phyloP scores from a whole-genome alignment of 352 stramenopile genomes.

The Phytophthora melonis region DNA sequence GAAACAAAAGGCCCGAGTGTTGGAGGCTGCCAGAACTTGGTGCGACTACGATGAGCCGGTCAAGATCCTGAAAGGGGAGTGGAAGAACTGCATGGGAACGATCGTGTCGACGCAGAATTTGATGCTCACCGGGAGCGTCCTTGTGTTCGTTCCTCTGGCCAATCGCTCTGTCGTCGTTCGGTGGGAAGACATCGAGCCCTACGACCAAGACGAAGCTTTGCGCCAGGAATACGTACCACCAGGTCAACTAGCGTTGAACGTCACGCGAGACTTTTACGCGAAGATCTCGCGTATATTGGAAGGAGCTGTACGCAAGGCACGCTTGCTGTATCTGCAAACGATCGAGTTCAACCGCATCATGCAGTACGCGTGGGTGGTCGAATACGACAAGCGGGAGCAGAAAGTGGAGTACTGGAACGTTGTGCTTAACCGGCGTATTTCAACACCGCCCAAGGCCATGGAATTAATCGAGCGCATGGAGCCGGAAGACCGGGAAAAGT shows the following conservation, averaged over 20 bases:
- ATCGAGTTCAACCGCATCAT: constrained; percentile 76
- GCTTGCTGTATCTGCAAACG: constrained; percentile 68
- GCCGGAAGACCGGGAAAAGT: constrained; percentile 49
- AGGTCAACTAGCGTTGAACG: constrained; percentile 35
- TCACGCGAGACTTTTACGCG: constrained; percentile 47
- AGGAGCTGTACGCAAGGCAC: constrained; percentile 40
- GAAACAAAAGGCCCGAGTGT: constrained; percentile 36
- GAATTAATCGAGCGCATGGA: constrained; percentile 71
- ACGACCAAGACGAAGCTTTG: constrained; percentile 54
- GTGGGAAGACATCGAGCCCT: constrained; percentile 60
- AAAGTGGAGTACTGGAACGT: constrained; percentile 81
- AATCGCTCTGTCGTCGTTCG: constrained; percentile 67
- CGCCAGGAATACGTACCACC: constrained; percentile 54
- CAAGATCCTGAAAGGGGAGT: constrained; percentile 58
- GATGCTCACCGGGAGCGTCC: constrained; percentile 60
- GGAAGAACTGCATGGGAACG: constrained; percentile 51
- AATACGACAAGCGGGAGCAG: constrained; percentile 64
- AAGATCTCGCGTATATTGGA: constrained; percentile 52
- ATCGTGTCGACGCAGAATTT: constrained; percentile 78
- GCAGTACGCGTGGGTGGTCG: constrained; percentile 75
- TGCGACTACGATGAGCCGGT: constrained; percentile 62
- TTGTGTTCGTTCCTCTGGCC: constrained; percentile 66
- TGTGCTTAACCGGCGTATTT: constrained; percentile 68
- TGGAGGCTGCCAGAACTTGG: constrained; percentile 58
- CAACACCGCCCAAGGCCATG: constrained; percentile 63